A percentile compares a stretch with the other conserved stretches of the same genome.
phyloP scores from a whole-genome alignment of 306 rosid genomes.

The Vigna unguiculata region DNA sequence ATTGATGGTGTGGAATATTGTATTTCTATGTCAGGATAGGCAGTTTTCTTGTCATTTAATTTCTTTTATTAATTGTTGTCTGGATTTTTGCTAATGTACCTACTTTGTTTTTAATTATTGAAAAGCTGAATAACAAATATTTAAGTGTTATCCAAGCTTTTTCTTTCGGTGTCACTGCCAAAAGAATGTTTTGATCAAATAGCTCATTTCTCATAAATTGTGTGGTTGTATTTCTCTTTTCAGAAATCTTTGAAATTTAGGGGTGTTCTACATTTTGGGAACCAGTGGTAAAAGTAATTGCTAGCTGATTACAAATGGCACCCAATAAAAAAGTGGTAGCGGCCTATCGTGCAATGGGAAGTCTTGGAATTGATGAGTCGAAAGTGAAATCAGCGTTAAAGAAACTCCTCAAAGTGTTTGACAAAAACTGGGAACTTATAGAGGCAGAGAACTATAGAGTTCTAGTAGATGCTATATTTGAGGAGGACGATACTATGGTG shows the following conservation, averaged over 20 bases:
- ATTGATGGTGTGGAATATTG: not conserved
- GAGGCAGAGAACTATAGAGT: constrained; percentile 90
- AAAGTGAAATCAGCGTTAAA: constrained; percentile 81
- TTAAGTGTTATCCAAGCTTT: constrained; percentile 10
- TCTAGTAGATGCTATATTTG: constrained; percentile 90
- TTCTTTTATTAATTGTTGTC: constrained; percentile 1
- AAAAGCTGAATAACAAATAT: not conserved
- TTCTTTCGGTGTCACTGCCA: not conserved
- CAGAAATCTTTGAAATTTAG: constrained; percentile 36
- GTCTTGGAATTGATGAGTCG: constrained; percentile 64
- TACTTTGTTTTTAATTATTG: constrained; percentile 14
- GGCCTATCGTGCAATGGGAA: constrained; percentile 79
- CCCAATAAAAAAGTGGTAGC: constrained; percentile 55
- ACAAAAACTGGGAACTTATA: constrained; percentile 88
- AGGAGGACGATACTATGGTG: constrained; percentile 69
- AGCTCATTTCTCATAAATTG: constrained; percentile 27
- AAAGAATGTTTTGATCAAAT: constrained; percentile 8
- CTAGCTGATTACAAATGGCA: constrained; percentile 64
- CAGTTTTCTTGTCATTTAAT: not conserved
- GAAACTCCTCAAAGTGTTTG: constrained; percentile 74
- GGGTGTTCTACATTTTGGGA: constrained; percentile 39
- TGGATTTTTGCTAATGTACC: not conserved
- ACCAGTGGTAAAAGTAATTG: constrained; percentile 37
- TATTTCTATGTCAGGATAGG: not conserved
- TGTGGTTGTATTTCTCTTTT: constrained; percentile 22